Conservation (phyloP, 495 filamentous ascomycete species). For the Penicillium goetzii region DNA sequence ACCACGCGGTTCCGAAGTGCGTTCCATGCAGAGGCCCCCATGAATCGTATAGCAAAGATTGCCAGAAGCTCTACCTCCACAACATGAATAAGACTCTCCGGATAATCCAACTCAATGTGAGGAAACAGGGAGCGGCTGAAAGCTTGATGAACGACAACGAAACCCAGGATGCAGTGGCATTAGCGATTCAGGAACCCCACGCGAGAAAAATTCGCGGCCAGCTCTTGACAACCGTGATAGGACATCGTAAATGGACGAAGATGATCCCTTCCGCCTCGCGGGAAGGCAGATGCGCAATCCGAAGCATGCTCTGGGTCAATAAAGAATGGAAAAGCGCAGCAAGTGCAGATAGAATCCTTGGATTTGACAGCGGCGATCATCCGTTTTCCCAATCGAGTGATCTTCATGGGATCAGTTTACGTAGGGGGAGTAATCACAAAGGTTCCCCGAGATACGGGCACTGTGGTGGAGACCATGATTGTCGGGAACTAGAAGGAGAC, state of each 20-base stretch:
- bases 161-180: constrained; percentile 19
- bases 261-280: constrained; percentile 26
- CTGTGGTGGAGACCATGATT: too few relatives aligned
- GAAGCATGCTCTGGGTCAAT: constrained; percentile 39
- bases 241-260: constrained; percentile 36
- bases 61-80: constrained; percentile 29
- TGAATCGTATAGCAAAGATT: constrained; percentile 33
- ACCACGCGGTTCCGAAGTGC: neutral
- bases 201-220: constrained; percentile 26
- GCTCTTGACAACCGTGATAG: constrained; percentile 32
- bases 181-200: constrained; percentile 35
- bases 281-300: constrained; percentile 28
- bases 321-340: constrained; percentile 35
- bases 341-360: constrained; percentile 28
- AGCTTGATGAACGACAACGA: constrained; percentile 38
- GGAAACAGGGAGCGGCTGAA: constrained; percentile 31
- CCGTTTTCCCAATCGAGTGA: neutral
- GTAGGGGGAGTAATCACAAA: constrained; percentile 30
- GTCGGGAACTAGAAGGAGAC: too few relatives aligned
- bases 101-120: constrained; percentile 37
- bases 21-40: constrained; percentile 4
- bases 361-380: constrained; percentile 37
- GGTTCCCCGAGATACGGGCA: too few relatives aligned
- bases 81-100: constrained; percentile 34
- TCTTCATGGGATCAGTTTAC: constrained; percentile 36